These are phyloP conservation scores for Paecilomyces fulvus DNA, from an alignment of 2,329 filamentous ascomycete genomes.

Conservation along the genomic window DNA sequence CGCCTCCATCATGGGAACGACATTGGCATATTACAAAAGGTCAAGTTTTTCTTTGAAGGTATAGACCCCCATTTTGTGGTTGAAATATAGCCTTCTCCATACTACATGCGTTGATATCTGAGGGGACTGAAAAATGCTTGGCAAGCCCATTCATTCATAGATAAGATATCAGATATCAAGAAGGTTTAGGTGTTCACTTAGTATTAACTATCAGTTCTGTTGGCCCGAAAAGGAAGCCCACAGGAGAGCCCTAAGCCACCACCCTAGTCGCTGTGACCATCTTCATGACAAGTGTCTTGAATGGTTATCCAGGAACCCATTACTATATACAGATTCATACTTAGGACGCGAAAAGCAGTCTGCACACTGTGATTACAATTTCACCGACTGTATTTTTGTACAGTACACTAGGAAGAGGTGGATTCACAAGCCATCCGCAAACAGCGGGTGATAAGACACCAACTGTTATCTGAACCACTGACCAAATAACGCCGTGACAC, in stretches of 20 bases:
- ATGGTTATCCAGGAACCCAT: too few species aligned
- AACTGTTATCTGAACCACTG: neutral
- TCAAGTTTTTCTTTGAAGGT: too few species aligned
- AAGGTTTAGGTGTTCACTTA: neutral
- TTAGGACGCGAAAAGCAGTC: neutral
- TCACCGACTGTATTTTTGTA: neutral
- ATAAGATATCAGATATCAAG: neutral
- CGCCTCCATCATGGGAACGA: too few species aligned
- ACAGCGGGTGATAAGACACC: neutral
- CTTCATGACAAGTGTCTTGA: too few species aligned
- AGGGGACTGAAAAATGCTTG: neutral
- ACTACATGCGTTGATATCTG: neutral
- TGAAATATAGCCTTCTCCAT: too few species aligned
- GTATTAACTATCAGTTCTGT: neutral
- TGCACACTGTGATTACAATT: neutral
- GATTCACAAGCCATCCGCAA: neutral
- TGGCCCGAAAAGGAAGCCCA: neutral
- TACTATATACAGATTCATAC: neutral
- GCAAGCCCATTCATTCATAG: neutral
- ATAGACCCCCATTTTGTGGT: too few species aligned
- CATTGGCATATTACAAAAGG: too few species aligned
- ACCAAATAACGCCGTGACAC: neutral
- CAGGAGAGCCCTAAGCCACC: neutral
- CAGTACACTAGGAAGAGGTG: slow-evolving; percentile 23
- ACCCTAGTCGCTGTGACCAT: too few species aligned